These are phyloP conservation scores for Rhizophagus clarus DNA, from an alignment of 192 early-diverging fungal genomes.

Conservation along the genomic window DNA sequence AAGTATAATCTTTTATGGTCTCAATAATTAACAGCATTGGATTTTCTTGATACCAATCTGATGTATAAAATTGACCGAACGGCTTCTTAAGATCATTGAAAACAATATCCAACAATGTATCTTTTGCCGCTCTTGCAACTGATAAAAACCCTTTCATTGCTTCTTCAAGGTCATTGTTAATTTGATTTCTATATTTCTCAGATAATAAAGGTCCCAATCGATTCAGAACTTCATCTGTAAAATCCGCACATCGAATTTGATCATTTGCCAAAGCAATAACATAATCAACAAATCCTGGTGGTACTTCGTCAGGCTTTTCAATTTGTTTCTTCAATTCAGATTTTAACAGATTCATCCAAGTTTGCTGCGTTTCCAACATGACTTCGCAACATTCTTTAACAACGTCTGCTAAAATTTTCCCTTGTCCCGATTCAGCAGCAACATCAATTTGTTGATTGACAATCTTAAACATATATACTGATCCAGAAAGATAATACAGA, in stretches of 20 bases:
- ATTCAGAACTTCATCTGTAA: slow-evolving; percentile 75
- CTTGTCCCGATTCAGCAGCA: slow-evolving; percentile 81
- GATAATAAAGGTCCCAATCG: slow-evolving; percentile 59
- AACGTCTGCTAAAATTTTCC: slow-evolving; percentile 88
- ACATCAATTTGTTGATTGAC: slow-evolving; percentile 97
- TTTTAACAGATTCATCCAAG: slow-evolving; percentile 80
- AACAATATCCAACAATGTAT: slow-evolving; percentile 81
- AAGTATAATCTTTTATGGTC: slow-evolving; percentile 93
- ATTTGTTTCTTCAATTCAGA: slow-evolving; percentile 79
- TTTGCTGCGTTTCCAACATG: slow-evolving; percentile 80
- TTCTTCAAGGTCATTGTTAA: slow-evolving; percentile 65
- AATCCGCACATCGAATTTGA: slow-evolving; percentile 87
- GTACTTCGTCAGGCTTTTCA: slow-evolving; percentile 72
- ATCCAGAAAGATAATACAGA: slow-evolving; percentile 81
- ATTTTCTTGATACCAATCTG: slow-evolving; percentile 91
- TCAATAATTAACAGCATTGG: slow-evolving; percentile 85
- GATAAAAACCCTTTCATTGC: slow-evolving; percentile 91
- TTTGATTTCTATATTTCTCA: slow-evolving; percentile 63
- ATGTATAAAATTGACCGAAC: slow-evolving; percentile 71
- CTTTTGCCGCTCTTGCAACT: slow-evolving; percentile 74
- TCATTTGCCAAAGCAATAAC: slow-evolving; percentile 96
- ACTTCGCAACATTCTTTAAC: slow-evolving; percentile 75
- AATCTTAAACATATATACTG: slow-evolving; percentile 95
- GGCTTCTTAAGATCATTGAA: slow-evolving; percentile 82
- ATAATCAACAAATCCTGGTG: slow-evolving; percentile 91